phyloP scores from a whole-genome alignment of 768 basidiomycete species.

The Auricularia cornea region DNA sequence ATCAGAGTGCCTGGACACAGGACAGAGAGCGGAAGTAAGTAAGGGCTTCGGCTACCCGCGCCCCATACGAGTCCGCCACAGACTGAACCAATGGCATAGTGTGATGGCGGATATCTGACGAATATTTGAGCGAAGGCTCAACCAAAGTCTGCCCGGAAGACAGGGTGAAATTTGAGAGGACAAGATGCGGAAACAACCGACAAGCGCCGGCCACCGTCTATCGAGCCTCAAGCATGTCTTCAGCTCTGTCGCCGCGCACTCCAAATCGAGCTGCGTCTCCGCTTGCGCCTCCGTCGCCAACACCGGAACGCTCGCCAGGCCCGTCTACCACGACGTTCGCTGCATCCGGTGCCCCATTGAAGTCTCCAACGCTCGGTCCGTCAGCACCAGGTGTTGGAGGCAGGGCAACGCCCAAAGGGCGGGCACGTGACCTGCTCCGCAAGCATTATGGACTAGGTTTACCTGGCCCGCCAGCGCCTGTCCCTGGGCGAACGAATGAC shows the following conservation, averaged over 20 bases:
- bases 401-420: slow-evolving; percentile 34
- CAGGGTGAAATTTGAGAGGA: too few relatives aligned
- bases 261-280: slow-evolving; percentile 33
- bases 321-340: slow-evolving; percentile 6
- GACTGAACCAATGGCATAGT: too few relatives aligned
- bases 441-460: slow-evolving; percentile 83
- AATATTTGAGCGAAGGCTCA: too few relatives aligned
- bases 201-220: too few relatives aligned
- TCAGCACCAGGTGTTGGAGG: slow-evolving; percentile 20
- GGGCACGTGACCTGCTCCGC: slow-evolving; percentile 69
- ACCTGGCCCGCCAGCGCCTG: slow-evolving; percentile 52
- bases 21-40: too few relatives aligned
- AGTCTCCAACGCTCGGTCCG: slow-evolving; percentile 14
- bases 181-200: background rate
- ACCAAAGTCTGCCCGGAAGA: too few relatives aligned
- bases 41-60: too few relatives aligned
- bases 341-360: background rate
- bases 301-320: slow-evolving; percentile 12
- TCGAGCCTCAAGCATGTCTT: background rate
- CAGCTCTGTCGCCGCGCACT: background rate
- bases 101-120: too few relatives aligned
- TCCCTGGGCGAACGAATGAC: slow-evolving; percentile 50
- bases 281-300: slow-evolving; percentile 34
- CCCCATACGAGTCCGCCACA: too few relatives aligned
- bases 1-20: too few relatives aligned